Evolutionary conservation across 306 rosid species (phyloP).

Genomic region (Cicer bijugum): DNA sequence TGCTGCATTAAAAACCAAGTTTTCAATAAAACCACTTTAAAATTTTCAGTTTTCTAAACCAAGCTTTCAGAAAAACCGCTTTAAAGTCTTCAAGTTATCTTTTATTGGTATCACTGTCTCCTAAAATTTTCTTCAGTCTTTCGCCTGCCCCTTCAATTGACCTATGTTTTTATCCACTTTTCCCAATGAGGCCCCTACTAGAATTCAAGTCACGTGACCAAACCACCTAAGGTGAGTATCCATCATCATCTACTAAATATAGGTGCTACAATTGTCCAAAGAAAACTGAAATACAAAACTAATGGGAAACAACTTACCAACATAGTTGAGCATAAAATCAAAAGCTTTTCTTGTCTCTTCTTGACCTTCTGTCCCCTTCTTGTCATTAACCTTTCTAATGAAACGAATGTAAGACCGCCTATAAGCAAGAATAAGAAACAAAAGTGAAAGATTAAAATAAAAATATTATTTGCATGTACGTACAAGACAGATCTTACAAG

Average conservation of each 20-base stretch:
- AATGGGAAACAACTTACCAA: conserved; percentile 64
- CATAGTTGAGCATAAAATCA: conserved; percentile 91
- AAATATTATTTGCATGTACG: not conserved
- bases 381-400: conserved; percentile 83
- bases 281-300: conserved; percentile 16
- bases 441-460: conserved; percentile 21
- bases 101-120: conserved; percentile 17
- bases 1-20: not conserved
- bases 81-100: not conserved
- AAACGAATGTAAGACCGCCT: conserved; percentile 96
- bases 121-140: not conserved
- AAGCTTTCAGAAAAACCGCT: conserved; percentile 17
- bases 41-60: not conserved
- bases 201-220: conserved; percentile 16
- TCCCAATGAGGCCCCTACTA: conserved; percentile 1
- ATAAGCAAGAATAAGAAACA: conserved; percentile 44
- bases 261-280: conserved; percentile 27
- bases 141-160: not conserved
- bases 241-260: conserved; percentile 29
- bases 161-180: not conserved
- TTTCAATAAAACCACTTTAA: conserved; percentile 2
- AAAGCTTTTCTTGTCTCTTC: conserved; percentile 98
- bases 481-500: not conserved
- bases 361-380: conserved; percentile 91
- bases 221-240: conserved; percentile 13